phyloP scores from a whole-genome alignment of 192 early-diverging fungal genomes.

The Coemansia sp. region DNA sequence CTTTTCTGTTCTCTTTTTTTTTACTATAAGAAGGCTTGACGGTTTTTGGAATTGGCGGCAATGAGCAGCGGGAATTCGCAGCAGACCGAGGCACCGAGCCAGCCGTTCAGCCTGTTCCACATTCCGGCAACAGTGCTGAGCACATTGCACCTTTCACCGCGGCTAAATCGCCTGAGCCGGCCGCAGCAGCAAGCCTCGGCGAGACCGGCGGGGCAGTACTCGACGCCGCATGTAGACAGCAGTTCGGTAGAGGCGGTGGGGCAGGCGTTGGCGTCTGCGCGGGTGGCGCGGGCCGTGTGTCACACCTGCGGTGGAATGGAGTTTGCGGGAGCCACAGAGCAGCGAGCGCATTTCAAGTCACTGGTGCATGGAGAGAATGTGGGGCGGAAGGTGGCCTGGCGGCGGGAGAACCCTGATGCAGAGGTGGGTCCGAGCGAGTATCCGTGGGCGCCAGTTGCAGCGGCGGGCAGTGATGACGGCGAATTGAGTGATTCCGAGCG shows the following conservation, averaged over 20 bases:
- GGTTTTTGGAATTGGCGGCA: too few relatives aligned
- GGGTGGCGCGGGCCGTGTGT: constrained; percentile 20
- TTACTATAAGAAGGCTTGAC: too few relatives aligned
- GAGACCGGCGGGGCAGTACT: not conserved
- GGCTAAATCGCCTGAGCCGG: not conserved
- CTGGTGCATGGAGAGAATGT: constrained; percentile 16
- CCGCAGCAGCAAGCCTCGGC: not conserved
- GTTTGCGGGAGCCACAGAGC: constrained; percentile 17
- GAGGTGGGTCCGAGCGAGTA: not conserved
- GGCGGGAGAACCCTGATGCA: not conserved
- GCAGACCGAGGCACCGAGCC: too few relatives aligned
- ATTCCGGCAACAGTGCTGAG: not conserved
- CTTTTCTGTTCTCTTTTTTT: too few relatives aligned
- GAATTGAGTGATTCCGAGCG: not conserved
- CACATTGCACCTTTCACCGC: not conserved
- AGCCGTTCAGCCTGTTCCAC: constrained; percentile 6
- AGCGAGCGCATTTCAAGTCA: constrained; percentile 25
- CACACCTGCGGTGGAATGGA: constrained; percentile 33
- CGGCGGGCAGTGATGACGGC: not conserved
- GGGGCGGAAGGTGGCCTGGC: constrained; percentile 18
- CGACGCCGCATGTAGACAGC: constrained; percentile 2
- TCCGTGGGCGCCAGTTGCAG: constrained; percentile 20
- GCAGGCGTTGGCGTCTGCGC: constrained; percentile 11
- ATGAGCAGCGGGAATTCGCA: too few relatives aligned
- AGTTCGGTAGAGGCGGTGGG: not conserved